Evolutionary conservation across 768 basidiomycete species (phyloP).

Genomic region (Mycena sanguinolenta): DNA sequence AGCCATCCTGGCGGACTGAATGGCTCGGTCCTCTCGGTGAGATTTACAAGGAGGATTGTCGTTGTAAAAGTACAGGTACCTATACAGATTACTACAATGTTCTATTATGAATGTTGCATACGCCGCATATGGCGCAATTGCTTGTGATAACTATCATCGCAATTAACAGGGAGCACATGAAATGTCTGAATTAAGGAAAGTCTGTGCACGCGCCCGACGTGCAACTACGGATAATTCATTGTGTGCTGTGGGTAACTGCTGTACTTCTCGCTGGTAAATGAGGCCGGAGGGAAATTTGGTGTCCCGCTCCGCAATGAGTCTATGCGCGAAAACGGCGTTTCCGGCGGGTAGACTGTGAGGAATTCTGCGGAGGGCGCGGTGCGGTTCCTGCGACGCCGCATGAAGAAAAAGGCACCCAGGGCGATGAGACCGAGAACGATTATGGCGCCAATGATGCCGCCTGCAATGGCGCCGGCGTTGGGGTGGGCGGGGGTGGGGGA

Average conservation of each 20-base stretch:
- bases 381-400: constrained; percentile 57
- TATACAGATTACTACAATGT: background rate
- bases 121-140: background rate
- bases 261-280: constrained; percentile 24
- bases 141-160: constrained; percentile 1
- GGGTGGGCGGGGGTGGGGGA: constrained; percentile 27
- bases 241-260: constrained; percentile 3
- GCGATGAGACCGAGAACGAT: constrained; percentile 52
- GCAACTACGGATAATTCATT: constrained; percentile 23
- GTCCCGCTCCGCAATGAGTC: constrained; percentile 7
- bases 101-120: background rate
- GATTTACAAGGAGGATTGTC: background rate
- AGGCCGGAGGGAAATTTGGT: background rate
- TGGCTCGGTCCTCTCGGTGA: background rate
- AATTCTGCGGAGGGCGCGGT: constrained; percentile 75
- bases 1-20: constrained; percentile 86
- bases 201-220: background rate
- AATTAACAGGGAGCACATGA: background rate
- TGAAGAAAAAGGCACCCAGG: constrained; percentile 53
- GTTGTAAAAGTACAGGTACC: background rate
- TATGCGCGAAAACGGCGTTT: background rate
- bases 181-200: constrained; percentile 5
- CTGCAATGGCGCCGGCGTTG: constrained; percentile 65
- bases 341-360: constrained; percentile 45
- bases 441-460: constrained; percentile 65